Conservation (phyloP, 305 asterid genomes). For the Plantago lanceolata region DNA sequence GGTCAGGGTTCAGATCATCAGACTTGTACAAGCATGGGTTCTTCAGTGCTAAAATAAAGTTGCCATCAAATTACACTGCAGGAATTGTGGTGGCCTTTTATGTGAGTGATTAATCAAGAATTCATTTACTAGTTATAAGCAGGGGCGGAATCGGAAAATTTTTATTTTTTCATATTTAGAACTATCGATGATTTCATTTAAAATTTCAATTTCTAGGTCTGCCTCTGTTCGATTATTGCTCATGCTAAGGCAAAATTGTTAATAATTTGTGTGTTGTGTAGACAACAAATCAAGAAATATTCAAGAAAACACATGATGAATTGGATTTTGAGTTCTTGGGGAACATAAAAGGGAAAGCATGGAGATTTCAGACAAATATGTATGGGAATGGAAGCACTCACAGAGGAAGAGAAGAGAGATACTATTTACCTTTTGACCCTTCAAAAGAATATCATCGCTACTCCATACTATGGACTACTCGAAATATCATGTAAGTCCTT, state of each 20-base stretch:
- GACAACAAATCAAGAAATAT: constrained; percentile 76
- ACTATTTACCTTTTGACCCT: constrained; percentile 79
- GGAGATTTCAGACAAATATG: constrained; percentile 95
- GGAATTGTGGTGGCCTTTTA: constrained; percentile 92
- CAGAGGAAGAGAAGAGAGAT: constrained; percentile 94
- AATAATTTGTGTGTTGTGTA: constrained; percentile 22
- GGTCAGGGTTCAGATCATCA: constrained; percentile 84
- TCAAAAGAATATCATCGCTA: constrained; percentile 69
- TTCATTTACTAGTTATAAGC: no score
- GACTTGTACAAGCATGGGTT: constrained; percentile 78
- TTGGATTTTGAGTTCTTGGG: constrained; percentile 90
- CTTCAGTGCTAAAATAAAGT: constrained; percentile 82
- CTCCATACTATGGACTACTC: constrained; percentile 81
- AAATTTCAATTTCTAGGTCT: no score
- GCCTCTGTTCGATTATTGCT: no score
- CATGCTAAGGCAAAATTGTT: no score
- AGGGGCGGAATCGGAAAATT: no score
- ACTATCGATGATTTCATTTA: no score
- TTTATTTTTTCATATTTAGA: no score
- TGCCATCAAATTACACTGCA: constrained; percentile 84
- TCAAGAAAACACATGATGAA: constrained; percentile 68
- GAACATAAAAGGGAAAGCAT: constrained; percentile 68
- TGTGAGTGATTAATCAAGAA: constrained; percentile 34
- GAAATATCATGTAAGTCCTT: constrained; percentile 62
- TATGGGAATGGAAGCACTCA: constrained; percentile 91